Evolutionary conservation across 305 asterid genomes (phyloP).

Genomic region (Fraxinus platypoda): DNA sequence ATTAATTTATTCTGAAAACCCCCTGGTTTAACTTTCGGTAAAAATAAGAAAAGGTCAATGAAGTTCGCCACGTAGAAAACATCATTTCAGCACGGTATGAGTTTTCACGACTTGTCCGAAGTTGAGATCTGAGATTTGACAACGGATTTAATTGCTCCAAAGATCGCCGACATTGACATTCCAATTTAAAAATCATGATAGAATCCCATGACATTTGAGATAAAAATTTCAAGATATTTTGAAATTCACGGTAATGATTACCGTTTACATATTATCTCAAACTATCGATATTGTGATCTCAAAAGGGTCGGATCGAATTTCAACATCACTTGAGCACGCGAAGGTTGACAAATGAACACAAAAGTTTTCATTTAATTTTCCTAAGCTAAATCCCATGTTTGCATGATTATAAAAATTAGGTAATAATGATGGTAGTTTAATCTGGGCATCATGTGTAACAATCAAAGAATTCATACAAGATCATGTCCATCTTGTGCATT

Average conservation of each 20-base stretch:
- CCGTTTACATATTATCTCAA: background rate
- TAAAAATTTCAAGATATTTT: background rate
- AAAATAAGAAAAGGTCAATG: too few species aligned
- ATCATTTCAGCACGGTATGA: too few species aligned
- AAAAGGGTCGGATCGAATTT: background rate
- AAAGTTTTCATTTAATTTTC: background rate
- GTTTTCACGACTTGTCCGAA: too few species aligned
- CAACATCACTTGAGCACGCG: background rate
- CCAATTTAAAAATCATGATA: too few species aligned
- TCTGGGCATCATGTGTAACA: background rate
- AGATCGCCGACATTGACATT: background rate
- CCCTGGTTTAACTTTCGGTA: too few species aligned
- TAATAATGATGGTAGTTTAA: background rate
- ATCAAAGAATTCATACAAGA: background rate
- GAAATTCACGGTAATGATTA: too few species aligned
- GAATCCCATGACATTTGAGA: background rate
- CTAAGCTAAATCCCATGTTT: background rate
- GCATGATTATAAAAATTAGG: background rate
- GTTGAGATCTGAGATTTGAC: too few species aligned
- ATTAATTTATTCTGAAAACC: background rate
- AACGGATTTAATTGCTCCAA: too few species aligned
- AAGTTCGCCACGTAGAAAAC: too few species aligned
- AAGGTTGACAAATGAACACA: background rate
- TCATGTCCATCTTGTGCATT: background rate
- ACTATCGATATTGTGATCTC: background rate